Percentiles rank a stretch among this genome's conserved stretches.
phyloP scores from a whole-genome alignment of 2,329 filamentous ascomycete genomes.

The Clonostachys chloroleuca region DNA sequence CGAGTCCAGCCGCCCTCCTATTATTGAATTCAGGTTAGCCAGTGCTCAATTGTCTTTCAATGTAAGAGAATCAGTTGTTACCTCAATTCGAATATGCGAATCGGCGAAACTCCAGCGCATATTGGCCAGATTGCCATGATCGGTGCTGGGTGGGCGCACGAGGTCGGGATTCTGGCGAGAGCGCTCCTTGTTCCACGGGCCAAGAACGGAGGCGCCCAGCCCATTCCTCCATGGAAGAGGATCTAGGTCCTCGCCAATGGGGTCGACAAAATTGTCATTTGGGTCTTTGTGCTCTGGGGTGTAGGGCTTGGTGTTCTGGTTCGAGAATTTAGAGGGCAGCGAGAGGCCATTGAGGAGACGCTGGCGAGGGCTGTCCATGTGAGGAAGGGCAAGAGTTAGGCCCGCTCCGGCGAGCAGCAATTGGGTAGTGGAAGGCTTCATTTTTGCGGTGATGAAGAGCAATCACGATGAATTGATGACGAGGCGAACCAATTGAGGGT shows the following conservation, averaged over 20 bases:
- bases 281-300: slow-evolving; percentile 56
- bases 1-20: slow-evolving; percentile 74
- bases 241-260: slow-evolving; percentile 54
- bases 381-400: slow-evolving; percentile 16
- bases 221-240: slow-evolving; percentile 63
- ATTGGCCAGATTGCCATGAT: slow-evolving; percentile 66
- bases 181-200: slow-evolving; percentile 64
- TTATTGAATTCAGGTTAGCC: background rate
- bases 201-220: slow-evolving; percentile 60
- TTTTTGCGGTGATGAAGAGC: slow-evolving; percentile 1
- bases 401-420: slow-evolving; percentile 17
- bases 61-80: slow-evolving; percentile 14
- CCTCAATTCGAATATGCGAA: slow-evolving; percentile 60
- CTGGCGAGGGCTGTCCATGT: slow-evolving; percentile 48
- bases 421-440: slow-evolving; percentile 17
- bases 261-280: slow-evolving; percentile 58
- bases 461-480: background rate
- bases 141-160: slow-evolving; percentile 67
- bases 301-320: slow-evolving; percentile 44
- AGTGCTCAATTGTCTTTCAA: slow-evolving; percentile 1
- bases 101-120: slow-evolving; percentile 70
- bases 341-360: slow-evolving; percentile 45
- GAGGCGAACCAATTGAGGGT: background rate
- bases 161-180: slow-evolving; percentile 68
- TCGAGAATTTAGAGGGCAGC: slow-evolving; percentile 26